Evolutionary conservation across 1,284 basidiomycete genomes (phyloP), one percentile per base, ranked within the genome.

Genomic region (Tylopilus sp.): DNA sequence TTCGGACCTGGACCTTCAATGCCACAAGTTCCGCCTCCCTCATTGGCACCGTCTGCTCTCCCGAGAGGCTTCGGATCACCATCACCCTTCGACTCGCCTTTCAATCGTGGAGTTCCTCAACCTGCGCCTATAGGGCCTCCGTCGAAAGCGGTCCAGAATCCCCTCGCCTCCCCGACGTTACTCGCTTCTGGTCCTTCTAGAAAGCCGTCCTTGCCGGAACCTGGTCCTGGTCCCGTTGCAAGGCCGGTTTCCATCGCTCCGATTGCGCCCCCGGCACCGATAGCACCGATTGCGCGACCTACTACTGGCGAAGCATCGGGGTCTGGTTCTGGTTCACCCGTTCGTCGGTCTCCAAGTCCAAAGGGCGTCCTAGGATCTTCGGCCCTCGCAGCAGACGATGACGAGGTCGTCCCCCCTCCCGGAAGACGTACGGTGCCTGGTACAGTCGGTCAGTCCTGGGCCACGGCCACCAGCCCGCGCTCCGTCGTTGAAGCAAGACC

Each of bases 321-420:
- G 19, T 84, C 84, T 7, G 80, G 82, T 1, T 84, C 83, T 15
- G 80, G 81, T 7, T 87, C 84, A 1, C 84, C 85, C 5, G 76
- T 74, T 31, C 78, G 81, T 35, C 78, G 86, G 10, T 84, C 86
- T 25, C 85, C 86, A 6, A 87, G 85, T 63, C 86, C 88, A 4
- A 88, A 88, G 64, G 81, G 82, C 41, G 72, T 83, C n/a, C 72
- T 88, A 10, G 88, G 88, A 15, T 88, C 86, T n/a, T 84, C 84
- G 10, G 87, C 88, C 15, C 76, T 90, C 36, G 80, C 82, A 5
- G 80, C 86, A 8, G 87, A 89, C 52, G 88, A 88, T 57, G 88
- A 90, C 64, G 88, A 90, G 61, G 85, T 90, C n/a, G 78, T 90
- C 15, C 75, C 76, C 14, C 72, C 75, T 10, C 73, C 74, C 19